These are phyloP conservation scores for Xerocomus spinulosus DNA, from an alignment of 768 basidiomycete species.

Conservation along the genomic window DNA sequence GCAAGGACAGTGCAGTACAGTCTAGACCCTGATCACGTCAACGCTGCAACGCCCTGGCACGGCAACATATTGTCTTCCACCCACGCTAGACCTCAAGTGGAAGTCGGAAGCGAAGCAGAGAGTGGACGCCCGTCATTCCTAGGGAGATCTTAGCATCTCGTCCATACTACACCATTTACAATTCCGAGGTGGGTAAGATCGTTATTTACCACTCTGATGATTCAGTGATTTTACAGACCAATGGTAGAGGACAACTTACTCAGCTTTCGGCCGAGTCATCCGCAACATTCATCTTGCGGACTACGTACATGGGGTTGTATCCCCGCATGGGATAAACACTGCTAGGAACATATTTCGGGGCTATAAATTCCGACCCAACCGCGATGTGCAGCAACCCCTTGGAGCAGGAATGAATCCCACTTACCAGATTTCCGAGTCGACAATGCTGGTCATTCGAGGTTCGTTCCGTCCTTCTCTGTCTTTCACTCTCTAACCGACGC, in stretches of 20 bases:
- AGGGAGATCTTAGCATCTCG: not conserved
- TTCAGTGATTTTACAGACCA: not conserved
- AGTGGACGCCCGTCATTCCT: not conserved
- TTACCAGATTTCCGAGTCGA: conserved; percentile 13
- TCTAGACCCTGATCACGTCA: not conserved
- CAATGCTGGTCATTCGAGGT: conserved; percentile 11
- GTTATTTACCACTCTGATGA: not conserved
- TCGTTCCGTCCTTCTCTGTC: not conserved
- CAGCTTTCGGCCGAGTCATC: not conserved
- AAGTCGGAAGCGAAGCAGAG: not conserved
- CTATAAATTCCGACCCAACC: conserved; percentile 5
- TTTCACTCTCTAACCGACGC: conserved; percentile 2
- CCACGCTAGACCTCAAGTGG: not conserved
- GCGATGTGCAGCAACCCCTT: not conserved
- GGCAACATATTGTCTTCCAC: not conserved
- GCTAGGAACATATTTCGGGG: not conserved
- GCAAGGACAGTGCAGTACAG: not conserved
- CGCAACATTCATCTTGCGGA: not conserved
- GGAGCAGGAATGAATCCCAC: conserved; percentile 2
- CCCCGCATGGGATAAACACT: not conserved
- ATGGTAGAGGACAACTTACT: not conserved
- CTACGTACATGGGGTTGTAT: not conserved
- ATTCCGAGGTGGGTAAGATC: not conserved
- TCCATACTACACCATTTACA: not conserved
- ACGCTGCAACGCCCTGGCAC: not conserved